These are phyloP conservation scores for Lodderomyces oxycetoniae DNA, from an alignment of 1,139 yeast genomes.

Conservation along the genomic window DNA sequence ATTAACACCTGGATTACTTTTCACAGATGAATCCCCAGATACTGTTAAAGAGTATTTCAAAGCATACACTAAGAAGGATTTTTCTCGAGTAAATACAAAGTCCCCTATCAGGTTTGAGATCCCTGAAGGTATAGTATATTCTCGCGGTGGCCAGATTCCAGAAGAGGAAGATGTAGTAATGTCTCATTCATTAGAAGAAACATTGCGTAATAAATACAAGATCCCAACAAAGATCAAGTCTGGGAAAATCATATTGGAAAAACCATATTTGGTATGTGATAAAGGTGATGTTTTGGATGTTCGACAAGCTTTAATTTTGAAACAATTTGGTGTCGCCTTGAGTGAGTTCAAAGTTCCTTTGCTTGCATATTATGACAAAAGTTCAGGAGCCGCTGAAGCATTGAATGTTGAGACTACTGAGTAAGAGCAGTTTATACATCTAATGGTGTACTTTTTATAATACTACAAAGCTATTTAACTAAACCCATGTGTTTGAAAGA, in stretches of 20 bases:
- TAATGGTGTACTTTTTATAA: neutral
- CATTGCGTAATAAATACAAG: conserved; percentile 80
- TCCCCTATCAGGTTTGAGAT: conserved; percentile 79
- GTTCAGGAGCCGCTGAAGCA: conserved; percentile 1
- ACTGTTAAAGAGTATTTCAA: conserved; percentile 82
- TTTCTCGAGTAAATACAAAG: conserved; percentile 80
- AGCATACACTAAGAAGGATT: conserved; percentile 75
- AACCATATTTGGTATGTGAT: conserved; percentile 75
- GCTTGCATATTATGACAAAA: conserved; percentile 63
- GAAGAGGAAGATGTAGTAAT: conserved; percentile 92
- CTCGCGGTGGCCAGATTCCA: conserved; percentile 92
- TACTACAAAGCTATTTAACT: conserved; percentile 1
- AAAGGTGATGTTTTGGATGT: conserved; percentile 82
- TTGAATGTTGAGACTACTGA: neutral
- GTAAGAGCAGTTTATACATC: too few relatives aligned
- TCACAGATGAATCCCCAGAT: conserved; percentile 81
- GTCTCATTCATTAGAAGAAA: conserved; percentile 93
- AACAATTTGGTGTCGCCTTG: conserved; percentile 93
- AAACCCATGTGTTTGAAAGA: too few relatives aligned
- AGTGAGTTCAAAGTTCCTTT: conserved; percentile 81
- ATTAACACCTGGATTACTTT: conserved; percentile 83
- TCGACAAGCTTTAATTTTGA: conserved; percentile 84
- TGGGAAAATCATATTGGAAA: conserved; percentile 76
- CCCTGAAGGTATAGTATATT: conserved; percentile 87
- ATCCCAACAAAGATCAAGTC: conserved; percentile 87